These are phyloP conservation scores for Suillus occidentalis DNA, from an alignment of 768 basidiomycete species.

Conservation along the genomic window DNA sequence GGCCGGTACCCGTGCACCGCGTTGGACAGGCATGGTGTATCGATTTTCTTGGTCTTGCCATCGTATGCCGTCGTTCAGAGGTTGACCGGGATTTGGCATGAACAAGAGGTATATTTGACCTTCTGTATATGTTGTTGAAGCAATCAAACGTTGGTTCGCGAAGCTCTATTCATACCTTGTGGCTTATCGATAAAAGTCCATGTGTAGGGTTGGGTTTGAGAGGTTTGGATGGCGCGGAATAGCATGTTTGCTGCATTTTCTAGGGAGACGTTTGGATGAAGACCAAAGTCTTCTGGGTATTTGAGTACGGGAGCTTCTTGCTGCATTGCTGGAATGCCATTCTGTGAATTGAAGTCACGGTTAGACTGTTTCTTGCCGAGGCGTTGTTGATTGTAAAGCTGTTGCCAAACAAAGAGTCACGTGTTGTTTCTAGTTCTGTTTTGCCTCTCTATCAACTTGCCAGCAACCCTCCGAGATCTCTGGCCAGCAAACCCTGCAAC, in stretches of 20 bases:
- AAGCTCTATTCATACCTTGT: constrained; percentile 44
- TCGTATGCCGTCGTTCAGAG: constrained; percentile 76
- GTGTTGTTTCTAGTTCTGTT: neutral
- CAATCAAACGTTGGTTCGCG: neutral
- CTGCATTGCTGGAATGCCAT: constrained; percentile 48
- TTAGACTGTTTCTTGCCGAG: neutral
- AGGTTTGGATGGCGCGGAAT: constrained; percentile 53
- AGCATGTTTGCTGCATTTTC: constrained; percentile 65
- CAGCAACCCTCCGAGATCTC: too few relatives aligned
- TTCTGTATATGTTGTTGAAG: constrained; percentile 40
- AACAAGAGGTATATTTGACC: constrained; percentile 68
- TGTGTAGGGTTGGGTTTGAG: constrained; percentile 59
- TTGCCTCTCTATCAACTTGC: too few relatives aligned
- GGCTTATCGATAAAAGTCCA: constrained; percentile 84
- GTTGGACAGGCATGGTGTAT: constrained; percentile 46
- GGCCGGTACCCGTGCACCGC: constrained; percentile 44
- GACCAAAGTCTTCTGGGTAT: constrained; percentile 64
- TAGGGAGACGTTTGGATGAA: constrained; percentile 53
- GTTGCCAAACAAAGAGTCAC: constrained; percentile 11
- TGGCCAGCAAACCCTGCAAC: neutral
- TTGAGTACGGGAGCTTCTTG: constrained; percentile 67
- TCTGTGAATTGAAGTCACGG: neutral
- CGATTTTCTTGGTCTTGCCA: constrained; percentile 74
- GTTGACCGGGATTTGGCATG: constrained; percentile 55
- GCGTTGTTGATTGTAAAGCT: constrained; percentile 31